A percentile compares a stretch with the other conserved stretches of the same genome.
phyloP scores from a whole-genome alignment of 1,284 basidiomycete genomes.

The Ceratobasidium sp. region DNA sequence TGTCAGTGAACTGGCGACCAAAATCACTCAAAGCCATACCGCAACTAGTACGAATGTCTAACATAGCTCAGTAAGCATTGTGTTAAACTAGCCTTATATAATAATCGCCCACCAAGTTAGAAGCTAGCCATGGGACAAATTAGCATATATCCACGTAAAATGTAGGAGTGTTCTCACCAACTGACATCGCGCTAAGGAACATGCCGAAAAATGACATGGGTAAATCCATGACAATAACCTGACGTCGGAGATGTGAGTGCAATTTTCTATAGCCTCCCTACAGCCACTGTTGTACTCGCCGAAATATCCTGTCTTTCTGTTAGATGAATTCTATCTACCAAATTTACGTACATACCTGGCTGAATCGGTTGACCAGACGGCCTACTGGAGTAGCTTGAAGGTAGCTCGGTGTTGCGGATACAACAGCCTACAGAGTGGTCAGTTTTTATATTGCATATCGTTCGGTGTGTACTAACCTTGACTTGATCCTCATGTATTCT shows the following conservation, averaged over 20 bases:
- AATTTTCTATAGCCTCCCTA: too few species aligned
- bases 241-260: not conserved
- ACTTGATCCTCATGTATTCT: constrained; percentile 16
- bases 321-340: not conserved
- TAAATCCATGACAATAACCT: not conserved
- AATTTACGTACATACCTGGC: constrained; percentile 12
- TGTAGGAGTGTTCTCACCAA: not conserved
- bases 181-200: constrained; percentile 7
- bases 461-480: not conserved
- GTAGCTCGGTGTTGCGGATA: constrained; percentile 2
- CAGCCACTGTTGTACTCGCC: not conserved
- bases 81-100: not conserved
- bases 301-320: constrained; percentile 9
- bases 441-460: not conserved
- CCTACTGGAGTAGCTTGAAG: not conserved
- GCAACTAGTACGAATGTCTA: constrained; percentile 6
- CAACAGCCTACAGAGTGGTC: not conserved
- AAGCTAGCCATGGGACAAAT: not conserved
- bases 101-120: not conserved
- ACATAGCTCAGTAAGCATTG: not conserved
- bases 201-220: not conserved
- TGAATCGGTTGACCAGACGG: constrained; percentile 12
- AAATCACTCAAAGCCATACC: not conserved
- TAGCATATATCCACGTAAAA: not conserved
- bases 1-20: not conserved